Evolutionary conservation across 495 filamentous ascomycete species (phyloP).

Genomic region (Lasiosphaeria miniovina): DNA sequence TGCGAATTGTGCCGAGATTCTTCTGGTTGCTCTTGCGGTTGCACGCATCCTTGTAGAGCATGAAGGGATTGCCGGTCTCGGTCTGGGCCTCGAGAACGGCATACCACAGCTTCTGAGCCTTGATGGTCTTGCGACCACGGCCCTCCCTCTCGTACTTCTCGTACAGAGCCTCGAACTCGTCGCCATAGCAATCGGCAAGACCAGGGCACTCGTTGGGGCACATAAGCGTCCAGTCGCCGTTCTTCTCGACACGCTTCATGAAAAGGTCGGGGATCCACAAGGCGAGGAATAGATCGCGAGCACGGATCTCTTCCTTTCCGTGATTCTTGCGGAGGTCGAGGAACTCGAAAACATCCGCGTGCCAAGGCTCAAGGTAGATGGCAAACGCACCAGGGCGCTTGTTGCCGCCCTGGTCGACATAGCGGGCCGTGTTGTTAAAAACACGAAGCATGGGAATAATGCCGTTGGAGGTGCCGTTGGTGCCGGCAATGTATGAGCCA

Average conservation of each 20-base stretch:
- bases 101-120: slow-evolving; percentile 99
- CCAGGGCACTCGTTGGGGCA: slow-evolving; percentile 95
- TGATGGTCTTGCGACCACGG: slow-evolving; percentile 81
- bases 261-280: slow-evolving; percentile 98
- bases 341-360: slow-evolving; percentile 96
- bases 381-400: slow-evolving; percentile 98
- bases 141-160: slow-evolving; percentile 91
- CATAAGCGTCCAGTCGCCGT: slow-evolving; percentile 94
- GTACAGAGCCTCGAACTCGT: slow-evolving; percentile 94
- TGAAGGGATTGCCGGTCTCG: slow-evolving; percentile 98
- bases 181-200: slow-evolving; percentile 92
- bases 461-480: slow-evolving; percentile 96
- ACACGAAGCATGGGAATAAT: slow-evolving; percentile 97
- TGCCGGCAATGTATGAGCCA: slow-evolving; percentile 94
- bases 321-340: slow-evolving; percentile 98
- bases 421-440: slow-evolving; percentile 97
- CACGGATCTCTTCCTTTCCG: slow-evolving; percentile 95
- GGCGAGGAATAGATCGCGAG: slow-evolving; percentile 95
- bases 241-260: slow-evolving; percentile 98
- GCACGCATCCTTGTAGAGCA: slow-evolving; percentile 98
- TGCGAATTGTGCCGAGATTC: slow-evolving; percentile 96
- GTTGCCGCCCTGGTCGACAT: slow-evolving; percentile 98
- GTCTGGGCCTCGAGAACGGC: slow-evolving; percentile 96
- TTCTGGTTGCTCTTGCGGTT: slow-evolving; percentile 99
- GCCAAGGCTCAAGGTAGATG: slow-evolving; percentile 99